Evolutionary conservation across 73 alveolate species (phyloP).

Genomic region (Paramecium sonneborni): DNA sequence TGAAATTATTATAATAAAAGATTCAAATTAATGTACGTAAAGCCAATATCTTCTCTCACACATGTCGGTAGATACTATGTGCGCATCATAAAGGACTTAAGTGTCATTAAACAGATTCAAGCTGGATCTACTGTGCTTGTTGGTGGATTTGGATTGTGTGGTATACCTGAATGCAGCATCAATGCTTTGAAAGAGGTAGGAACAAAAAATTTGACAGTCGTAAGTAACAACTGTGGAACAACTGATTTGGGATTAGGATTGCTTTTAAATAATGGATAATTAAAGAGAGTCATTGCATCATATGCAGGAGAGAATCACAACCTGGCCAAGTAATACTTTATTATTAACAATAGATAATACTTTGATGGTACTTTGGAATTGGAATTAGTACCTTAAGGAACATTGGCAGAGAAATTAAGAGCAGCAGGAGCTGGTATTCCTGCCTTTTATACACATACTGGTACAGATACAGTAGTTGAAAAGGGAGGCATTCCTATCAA

Average conservation of each 20-base stretch:
- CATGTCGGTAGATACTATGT: slow-evolving; percentile 20
- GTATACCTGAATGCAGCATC: slow-evolving; percentile 93
- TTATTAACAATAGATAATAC: slow-evolving; percentile 58
- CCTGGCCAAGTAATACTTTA: slow-evolving; percentile 72
- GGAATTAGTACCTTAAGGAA: slow-evolving; percentile 91
- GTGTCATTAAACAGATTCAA: slow-evolving; percentile 74
- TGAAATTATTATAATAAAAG: neutral
- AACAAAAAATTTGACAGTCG: slow-evolving; percentile 77
- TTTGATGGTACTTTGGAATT: slow-evolving; percentile 85
- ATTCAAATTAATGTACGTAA: neutral
- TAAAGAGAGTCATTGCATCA: slow-evolving; percentile 73
- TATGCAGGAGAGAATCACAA: slow-evolving; percentile 86
- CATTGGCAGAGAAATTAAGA: slow-evolving; percentile 85
- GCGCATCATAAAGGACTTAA: slow-evolving; percentile 34
- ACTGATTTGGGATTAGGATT: slow-evolving; percentile 65
- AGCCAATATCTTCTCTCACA: neutral
- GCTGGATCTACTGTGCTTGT: slow-evolving; percentile 78
- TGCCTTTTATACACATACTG: slow-evolving; percentile 93
- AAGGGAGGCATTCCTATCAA: slow-evolving; percentile 77
- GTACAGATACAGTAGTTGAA: slow-evolving; percentile 76
- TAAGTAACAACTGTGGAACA: slow-evolving; percentile 80
- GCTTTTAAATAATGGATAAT: slow-evolving; percentile 38
- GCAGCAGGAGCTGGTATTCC: slow-evolving; percentile 98
- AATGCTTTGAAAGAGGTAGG: slow-evolving; percentile 73
- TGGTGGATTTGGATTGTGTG: slow-evolving; percentile 97